A percentile compares a stretch with the other conserved stretches of the same genome.
Conservation (phyloP, 768 basidiomycete genomes). For the Leccinellum rugosiceps region DNA sequence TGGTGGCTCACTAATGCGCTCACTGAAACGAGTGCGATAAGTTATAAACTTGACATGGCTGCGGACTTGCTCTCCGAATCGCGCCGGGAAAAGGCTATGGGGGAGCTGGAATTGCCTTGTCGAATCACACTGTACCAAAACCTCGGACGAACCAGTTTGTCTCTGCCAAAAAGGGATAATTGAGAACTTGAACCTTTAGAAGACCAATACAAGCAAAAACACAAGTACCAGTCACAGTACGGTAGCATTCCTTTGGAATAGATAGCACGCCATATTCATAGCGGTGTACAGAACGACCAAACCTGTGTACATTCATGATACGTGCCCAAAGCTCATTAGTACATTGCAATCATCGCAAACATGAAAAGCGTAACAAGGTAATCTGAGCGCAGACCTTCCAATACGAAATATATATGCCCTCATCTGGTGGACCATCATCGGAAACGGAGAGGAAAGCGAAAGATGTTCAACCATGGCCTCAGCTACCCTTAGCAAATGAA, state of each 20-base stretch:
- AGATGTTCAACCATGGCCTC: neutral
- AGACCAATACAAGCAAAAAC: too few species aligned
- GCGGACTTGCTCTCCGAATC: neutral
- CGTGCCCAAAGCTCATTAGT: neutral
- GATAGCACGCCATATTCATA: neutral
- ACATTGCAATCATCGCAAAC: slow-evolving; percentile 11
- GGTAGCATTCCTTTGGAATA: neutral
- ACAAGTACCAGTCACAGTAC: neutral
- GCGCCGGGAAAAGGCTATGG: neutral
- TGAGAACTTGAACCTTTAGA: too few species aligned
- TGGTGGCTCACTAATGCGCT: neutral
- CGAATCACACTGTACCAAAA: neutral
- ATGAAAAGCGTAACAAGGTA: slow-evolving; percentile 1
- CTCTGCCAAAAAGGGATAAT: too few species aligned
- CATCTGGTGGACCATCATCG: neutral
- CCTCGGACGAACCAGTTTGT: neutral
- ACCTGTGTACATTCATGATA: neutral
- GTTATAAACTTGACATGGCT: neutral
- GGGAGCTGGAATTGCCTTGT: neutral
- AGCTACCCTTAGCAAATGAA: neutral
- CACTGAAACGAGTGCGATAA: neutral
- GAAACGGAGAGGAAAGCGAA: neutral
- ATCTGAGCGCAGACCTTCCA: neutral
- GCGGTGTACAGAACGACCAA: neutral
- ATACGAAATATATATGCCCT: neutral